These are phyloP conservation scores for Saccharomycopsis microspora DNA, from an alignment of 805 yeast species.

Conservation along the genomic window DNA sequence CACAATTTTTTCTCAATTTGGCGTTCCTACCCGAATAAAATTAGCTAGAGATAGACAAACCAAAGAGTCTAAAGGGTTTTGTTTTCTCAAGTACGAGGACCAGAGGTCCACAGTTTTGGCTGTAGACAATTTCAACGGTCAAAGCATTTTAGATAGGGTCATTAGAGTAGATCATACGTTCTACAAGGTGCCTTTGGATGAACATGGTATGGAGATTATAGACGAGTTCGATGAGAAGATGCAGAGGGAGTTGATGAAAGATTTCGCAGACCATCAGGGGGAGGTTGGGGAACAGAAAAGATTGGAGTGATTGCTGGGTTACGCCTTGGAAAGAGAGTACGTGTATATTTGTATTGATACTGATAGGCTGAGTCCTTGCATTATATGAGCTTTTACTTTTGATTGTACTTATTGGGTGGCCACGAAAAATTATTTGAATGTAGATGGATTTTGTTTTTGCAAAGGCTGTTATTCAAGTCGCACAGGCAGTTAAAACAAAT, in stretches of 20 bases:
- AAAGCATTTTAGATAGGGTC: background rate
- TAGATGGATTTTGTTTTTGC: too few species aligned
- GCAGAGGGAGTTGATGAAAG: slow-evolving; percentile 12
- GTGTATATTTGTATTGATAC: too few species aligned
- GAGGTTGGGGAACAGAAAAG: background rate
- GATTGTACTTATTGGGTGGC: too few species aligned
- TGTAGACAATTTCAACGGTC: slow-evolving; percentile 78
- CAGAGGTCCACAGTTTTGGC: slow-evolving; percentile 74
- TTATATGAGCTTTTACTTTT: too few species aligned
- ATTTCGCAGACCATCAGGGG: slow-evolving; percentile 5
- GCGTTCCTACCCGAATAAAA: slow-evolving; percentile 69
- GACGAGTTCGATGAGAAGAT: slow-evolving; percentile 11
- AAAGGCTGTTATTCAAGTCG: too few species aligned
- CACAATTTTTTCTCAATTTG: slow-evolving; percentile 78
- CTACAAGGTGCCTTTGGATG: slow-evolving; percentile 17
- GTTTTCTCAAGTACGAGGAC: slow-evolving; percentile 73
- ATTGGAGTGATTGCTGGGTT: too few species aligned
- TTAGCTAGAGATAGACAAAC: slow-evolving; percentile 32
- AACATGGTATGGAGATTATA: slow-evolving; percentile 15
- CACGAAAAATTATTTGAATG: too few species aligned
- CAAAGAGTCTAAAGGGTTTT: slow-evolving; percentile 55
- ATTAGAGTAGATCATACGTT: slow-evolving; percentile 12
- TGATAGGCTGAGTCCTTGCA: too few species aligned
- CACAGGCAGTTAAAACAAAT: too few species aligned
- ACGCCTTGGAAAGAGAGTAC: too few species aligned